Evolutionary conservation across 441 rosid genomes (phyloP), one percentile per base, ranked within the genome.

Genomic region (Erysimum pusillum): DNA sequence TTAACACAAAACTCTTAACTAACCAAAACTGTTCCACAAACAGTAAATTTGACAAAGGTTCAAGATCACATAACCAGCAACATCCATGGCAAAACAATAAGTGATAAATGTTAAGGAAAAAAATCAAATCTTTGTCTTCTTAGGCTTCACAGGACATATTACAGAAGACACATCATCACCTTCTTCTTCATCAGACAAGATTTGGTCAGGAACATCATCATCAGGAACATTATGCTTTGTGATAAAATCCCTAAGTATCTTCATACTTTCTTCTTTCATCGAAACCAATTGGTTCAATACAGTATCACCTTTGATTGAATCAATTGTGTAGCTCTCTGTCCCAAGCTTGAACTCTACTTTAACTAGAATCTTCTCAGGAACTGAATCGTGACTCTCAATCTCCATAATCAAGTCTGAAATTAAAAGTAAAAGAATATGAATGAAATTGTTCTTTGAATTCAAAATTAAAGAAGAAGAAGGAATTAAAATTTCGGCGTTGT

Each of bases 241-340:
- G 72, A 92, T 87, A 85, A 83, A 92, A 46, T 90, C 94, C 83
- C 87, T 92, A 42, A 92, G 80, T 49, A 89, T 35, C 57, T 57
- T 74, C 92, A 90, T 92, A 83, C 92, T 89, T 79, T 85, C 81
- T 71, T 85, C 91, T 80, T 92, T 92, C 86, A 87, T 79, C 34
- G 89, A 83, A 75, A 75, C 84, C 83, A 92, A 80, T 79, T 92
- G 91, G 72, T 85, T 87, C 0, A 88, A 81, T 7, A 92, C 74
- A 46, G 59, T 44, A 11, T n/a, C 42, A 34, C 92, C 88, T 17
- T 77, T 69, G 75, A 15, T 63, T 36, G 81, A 84, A 45, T 60
- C 77, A 41, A 90, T 65, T 1, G 79, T 71, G 82, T 81, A 84
- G 18, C 45, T 70, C 80, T 90, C 97, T 41, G 92, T 80, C 10